phyloP scores from a whole-genome alignment of 345 rosid species.

The Mangifera indica region DNA sequence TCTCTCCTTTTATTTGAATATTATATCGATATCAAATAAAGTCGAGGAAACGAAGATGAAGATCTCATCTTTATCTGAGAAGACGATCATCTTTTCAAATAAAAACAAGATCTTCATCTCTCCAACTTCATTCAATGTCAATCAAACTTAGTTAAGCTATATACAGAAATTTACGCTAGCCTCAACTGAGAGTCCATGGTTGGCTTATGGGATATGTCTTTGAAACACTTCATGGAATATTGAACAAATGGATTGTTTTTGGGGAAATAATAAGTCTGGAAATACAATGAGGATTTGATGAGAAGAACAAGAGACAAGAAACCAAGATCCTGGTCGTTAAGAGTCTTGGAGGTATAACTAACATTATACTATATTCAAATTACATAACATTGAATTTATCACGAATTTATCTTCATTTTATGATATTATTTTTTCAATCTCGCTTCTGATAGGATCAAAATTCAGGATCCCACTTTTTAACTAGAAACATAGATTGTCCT shows the following conservation, averaged over 20 bases:
- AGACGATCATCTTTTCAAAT: too few relatives aligned
- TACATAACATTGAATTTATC: too few relatives aligned
- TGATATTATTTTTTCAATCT: neutral
- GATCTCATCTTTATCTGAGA: too few relatives aligned
- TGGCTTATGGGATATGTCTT: constrained; percentile 23
- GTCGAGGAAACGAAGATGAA: too few relatives aligned
- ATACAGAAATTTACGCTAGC: constrained; percentile 18
- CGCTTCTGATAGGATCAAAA: neutral
- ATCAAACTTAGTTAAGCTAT: constrained; percentile 16
- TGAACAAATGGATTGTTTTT: neutral
- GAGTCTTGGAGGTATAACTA: neutral
- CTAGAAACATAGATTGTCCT: neutral
- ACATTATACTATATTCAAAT: neutral
- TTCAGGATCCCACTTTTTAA: neutral
- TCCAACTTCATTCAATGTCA: too few relatives aligned
- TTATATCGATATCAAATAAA: too few relatives aligned
- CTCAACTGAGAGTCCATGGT: constrained; percentile 30
- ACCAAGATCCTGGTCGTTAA: constrained; percentile 26
- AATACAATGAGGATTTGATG: constrained; percentile 26
- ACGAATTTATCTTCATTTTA: neutral
- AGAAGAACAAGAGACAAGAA: constrained; percentile 21
- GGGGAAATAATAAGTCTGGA: constrained; percentile 18
- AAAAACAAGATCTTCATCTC: too few relatives aligned
- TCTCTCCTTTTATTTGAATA: too few relatives aligned
- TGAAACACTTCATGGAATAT: neutral